A percentile compares a stretch with the other conserved stretches of the same genome.
These are phyloP conservation scores for Didymella sp. DNA, from an alignment of 2,329 filamentous ascomycete species.

Conservation along the genomic window DNA sequence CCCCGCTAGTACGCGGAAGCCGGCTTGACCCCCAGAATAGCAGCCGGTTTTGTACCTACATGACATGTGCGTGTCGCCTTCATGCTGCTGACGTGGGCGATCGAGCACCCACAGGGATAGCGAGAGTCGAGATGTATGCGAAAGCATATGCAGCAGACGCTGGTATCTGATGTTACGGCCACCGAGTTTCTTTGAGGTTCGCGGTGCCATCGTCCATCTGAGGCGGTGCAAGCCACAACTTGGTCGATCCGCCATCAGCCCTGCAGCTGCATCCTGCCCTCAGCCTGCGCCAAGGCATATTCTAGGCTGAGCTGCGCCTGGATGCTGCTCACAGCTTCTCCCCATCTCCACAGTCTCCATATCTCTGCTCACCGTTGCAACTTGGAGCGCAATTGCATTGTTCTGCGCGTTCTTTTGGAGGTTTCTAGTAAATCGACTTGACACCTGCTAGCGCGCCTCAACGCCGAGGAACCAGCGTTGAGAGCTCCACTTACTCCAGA, in stretches of 20 bases:
- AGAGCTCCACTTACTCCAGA: conserved; percentile 31
- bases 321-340: conserved; percentile 11
- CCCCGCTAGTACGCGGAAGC: conserved; percentile 25
- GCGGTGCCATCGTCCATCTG: not conserved
- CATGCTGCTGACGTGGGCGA: conserved; percentile 24
- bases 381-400: conserved; percentile 16
- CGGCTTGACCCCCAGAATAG: conserved; percentile 32
- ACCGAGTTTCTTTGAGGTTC: not conserved
- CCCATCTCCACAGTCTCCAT: conserved; percentile 9
- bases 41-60: conserved; percentile 31
- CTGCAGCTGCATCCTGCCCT: conserved; percentile 26
- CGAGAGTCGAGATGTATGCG: not conserved
- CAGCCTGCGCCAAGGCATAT: conserved; percentile 34
- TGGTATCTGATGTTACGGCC: not conserved
- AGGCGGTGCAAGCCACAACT: conserved; percentile 32
- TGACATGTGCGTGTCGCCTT: conserved; percentile 20
- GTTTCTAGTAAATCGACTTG: conserved; percentile 19
- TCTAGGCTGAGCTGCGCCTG: conserved; percentile 33
- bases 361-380: conserved; percentile 6
- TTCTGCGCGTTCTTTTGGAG: conserved; percentile 2
- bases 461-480: conserved; percentile 25
- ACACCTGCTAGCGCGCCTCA: conserved; percentile 28
- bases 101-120: not conserved
- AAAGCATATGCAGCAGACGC: not conserved
- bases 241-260: conserved; percentile 25